phyloP scores from a whole-genome alignment of 2,329 filamentous ascomycete species.

The Xylaria digitata region DNA sequence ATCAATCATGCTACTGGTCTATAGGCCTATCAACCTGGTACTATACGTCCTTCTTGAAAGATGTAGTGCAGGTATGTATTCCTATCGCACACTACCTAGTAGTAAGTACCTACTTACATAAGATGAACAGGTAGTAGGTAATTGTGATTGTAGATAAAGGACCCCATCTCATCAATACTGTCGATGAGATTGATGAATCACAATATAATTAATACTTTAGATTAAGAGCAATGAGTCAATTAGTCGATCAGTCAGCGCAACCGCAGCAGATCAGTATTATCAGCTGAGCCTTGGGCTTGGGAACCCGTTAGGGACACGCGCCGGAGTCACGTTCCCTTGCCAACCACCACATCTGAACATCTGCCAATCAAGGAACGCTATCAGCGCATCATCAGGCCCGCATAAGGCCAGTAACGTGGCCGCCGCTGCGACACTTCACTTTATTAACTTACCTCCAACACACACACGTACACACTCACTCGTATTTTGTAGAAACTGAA shows the following conservation, averaged over 20 bases:
- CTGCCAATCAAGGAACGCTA: slow-evolving; percentile 25
- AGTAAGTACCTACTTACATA: too few species aligned
- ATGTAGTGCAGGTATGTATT: too few species aligned
- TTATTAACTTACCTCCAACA: slow-evolving; percentile 7
- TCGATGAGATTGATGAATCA: too few species aligned
- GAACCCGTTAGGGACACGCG: slow-evolving; percentile 30
- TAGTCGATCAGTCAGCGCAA: slow-evolving; percentile 17
- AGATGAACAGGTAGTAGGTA: too few species aligned
- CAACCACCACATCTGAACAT: slow-evolving; percentile 34
- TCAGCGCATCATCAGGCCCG: slow-evolving; percentile 20
- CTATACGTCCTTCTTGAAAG: neutral
- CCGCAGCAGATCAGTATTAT: slow-evolving; percentile 26
- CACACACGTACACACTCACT: neutral
- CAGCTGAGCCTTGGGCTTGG: slow-evolving; percentile 19
- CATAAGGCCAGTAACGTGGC: slow-evolving; percentile 32
- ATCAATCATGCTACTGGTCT: slow-evolving; percentile 21
- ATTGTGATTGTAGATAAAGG: too few species aligned
- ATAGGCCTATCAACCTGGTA: neutral
- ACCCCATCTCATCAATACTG: too few species aligned
- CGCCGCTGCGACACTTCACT: slow-evolving; percentile 1
- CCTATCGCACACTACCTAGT: too few species aligned
- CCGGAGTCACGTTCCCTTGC: slow-evolving; percentile 41
- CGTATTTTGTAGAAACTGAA: neutral
- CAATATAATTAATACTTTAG: neutral
- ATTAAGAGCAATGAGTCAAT: slow-evolving; percentile 1